phyloP scores from a whole-genome alignment of 2,329 filamentous ascomycete species.

The Xylariaceae sp. region DNA sequence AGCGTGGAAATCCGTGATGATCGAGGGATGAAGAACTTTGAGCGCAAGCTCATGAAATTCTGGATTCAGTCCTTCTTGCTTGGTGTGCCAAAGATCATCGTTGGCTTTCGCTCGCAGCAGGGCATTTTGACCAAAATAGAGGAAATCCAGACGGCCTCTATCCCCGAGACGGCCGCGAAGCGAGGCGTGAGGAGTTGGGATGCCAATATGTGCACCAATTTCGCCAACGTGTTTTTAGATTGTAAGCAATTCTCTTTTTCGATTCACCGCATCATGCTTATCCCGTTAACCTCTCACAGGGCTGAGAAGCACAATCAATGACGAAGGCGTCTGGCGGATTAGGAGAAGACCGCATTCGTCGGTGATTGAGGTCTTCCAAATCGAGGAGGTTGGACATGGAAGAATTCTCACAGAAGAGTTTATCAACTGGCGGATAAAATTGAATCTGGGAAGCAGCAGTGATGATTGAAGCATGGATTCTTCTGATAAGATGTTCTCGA shows the following conservation, averaged over 20 bases:
- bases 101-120: slow-evolving; percentile 74
- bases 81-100: slow-evolving; percentile 85
- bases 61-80: slow-evolving; percentile 97
- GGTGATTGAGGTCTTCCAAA: slow-evolving; percentile 67
- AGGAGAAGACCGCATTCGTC: slow-evolving; percentile 58
- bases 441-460: slow-evolving; percentile 23
- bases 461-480: slow-evolving; percentile 3
- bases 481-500: neutral
- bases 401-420: slow-evolving; percentile 75
- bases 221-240: slow-evolving; percentile 70
- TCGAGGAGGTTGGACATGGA: slow-evolving; percentile 72
- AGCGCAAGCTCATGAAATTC: slow-evolving; percentile 88
- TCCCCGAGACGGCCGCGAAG: slow-evolving; percentile 71
- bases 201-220: slow-evolving; percentile 90
- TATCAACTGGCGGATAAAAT: slow-evolving; percentile 65
- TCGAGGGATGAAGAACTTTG: slow-evolving; percentile 69
- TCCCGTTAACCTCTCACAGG: slow-evolving; percentile 39
- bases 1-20: slow-evolving; percentile 65
- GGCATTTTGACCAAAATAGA: slow-evolving; percentile 70
- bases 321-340: slow-evolving; percentile 79
- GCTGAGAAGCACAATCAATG: slow-evolving; percentile 57
- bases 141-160: slow-evolving; percentile 73
- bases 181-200: slow-evolving; percentile 72
- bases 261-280: slow-evolving; percentile 7
- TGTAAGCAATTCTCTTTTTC: slow-evolving; percentile 61